A percentile compares a stretch with the other conserved stretches of the same genome.
Evolutionary conservation across 306 rosid genomes (phyloP).

Genomic region (Macrotyloma uniflorum): DNA sequence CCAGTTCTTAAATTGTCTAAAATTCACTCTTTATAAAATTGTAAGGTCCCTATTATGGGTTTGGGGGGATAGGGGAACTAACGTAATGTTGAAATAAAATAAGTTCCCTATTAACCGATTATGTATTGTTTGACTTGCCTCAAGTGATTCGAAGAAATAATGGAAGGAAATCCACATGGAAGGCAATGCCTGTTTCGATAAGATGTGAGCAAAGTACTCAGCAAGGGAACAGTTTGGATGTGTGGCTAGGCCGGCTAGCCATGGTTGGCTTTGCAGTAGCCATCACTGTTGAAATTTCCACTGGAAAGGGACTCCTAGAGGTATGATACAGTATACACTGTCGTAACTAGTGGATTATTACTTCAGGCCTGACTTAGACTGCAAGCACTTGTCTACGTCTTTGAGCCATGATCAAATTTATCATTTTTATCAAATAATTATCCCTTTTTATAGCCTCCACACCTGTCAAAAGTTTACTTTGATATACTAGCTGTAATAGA

Average conservation of each 20-base stretch:
- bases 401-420: slow-evolving; percentile 4
- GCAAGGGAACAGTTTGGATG: slow-evolving; percentile 66
- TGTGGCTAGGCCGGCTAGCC: slow-evolving; percentile 87
- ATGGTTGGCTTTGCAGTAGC: slow-evolving; percentile 92
- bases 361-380: slow-evolving; percentile 29
- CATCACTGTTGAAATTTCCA: slow-evolving; percentile 71
- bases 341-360: background rate
- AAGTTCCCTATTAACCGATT: background rate
- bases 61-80: background rate
- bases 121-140: slow-evolving; percentile 32
- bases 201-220: slow-evolving; percentile 76
- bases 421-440: slow-evolving; percentile 27
- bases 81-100: slow-evolving; percentile 11
- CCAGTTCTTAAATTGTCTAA: background rate
- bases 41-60: background rate
- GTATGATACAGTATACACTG: slow-evolving; percentile 41
- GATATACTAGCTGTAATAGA: slow-evolving; percentile 18
- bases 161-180: slow-evolving; percentile 48
- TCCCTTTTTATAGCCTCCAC: background rate
- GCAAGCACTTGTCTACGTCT: slow-evolving; percentile 3
- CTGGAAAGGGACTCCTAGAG: slow-evolving; percentile 95
- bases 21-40: background rate
- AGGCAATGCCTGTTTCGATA: slow-evolving; percentile 60
- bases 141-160: slow-evolving; percentile 53
- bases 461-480: background rate